Conservation (phyloP, 2,329 filamentous ascomycete species). For the Botrytis aclada region DNA sequence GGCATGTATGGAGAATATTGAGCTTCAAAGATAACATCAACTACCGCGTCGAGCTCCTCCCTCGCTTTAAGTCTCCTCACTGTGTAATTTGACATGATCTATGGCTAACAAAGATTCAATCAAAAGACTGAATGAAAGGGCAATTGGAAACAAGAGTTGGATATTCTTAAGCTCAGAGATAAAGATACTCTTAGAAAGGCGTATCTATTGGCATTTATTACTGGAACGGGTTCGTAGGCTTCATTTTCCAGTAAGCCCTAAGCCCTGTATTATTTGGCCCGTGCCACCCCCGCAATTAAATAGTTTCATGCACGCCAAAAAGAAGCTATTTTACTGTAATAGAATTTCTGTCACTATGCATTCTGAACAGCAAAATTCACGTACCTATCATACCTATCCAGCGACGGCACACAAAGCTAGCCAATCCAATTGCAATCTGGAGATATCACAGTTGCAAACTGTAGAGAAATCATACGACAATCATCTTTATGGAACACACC, state of each 20-base stretch:
- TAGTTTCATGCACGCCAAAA: neutral
- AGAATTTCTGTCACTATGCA: too few relatives aligned
- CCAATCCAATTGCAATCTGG: neutral
- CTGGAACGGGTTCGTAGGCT: neutral
- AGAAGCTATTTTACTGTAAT: too few relatives aligned
- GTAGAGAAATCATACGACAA: neutral
- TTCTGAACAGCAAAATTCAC: too few relatives aligned
- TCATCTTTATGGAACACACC: neutral
- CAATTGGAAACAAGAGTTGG: neutral
- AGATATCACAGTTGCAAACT: neutral
- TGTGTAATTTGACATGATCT: neutral
- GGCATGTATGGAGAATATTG: constrained; percentile 8
- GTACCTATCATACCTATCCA: neutral
- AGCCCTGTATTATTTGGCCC: neutral
- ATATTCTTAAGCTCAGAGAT: neutral
- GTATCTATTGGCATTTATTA: neutral
- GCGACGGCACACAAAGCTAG: neutral
- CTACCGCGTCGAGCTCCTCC: neutral
- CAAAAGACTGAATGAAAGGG: neutral
- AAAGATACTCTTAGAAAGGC: neutral
- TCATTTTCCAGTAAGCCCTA: neutral
- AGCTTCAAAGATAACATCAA: neutral
- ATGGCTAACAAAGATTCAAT: too few relatives aligned
- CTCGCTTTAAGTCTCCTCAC: neutral
- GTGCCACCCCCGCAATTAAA: neutral